Evolutionary conservation across 2,329 filamentous ascomycete genomes (phyloP).

Genomic region (Fusarium sp.): DNA sequence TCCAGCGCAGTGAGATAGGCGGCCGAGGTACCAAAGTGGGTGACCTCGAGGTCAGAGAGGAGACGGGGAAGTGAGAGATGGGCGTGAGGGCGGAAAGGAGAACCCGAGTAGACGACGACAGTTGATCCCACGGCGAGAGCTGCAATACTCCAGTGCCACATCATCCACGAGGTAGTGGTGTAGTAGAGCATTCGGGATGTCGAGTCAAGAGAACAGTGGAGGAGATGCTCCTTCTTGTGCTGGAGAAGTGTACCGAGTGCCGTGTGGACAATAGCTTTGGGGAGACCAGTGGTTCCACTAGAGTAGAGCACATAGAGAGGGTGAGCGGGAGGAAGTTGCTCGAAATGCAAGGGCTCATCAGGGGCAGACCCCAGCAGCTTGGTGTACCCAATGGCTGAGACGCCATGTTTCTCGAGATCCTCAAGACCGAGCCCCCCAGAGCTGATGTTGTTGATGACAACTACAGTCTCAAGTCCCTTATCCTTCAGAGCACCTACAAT

Average conservation of each 20-base stretch:
- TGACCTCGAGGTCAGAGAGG: constrained; percentile 82
- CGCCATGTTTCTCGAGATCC: constrained; percentile 51
- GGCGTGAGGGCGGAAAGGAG: constrained; percentile 82
- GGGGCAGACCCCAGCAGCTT: constrained; percentile 55
- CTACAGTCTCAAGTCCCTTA: constrained; percentile 71
- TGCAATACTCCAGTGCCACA: constrained; percentile 98
- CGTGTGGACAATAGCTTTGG: constrained; percentile 95
- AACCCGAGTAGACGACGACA: constrained; percentile 89
- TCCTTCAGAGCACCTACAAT: constrained; percentile 71
- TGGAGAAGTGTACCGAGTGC: constrained; percentile 90
- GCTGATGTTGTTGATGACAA: constrained; percentile 76
- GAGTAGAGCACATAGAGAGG: constrained; percentile 95
- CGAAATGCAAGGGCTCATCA: constrained; percentile 67
- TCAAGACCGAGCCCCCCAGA: constrained; percentile 54
- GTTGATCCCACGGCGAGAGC: constrained; percentile 84
- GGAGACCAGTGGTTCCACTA: constrained; percentile 84
- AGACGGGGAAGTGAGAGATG: constrained; percentile 84
- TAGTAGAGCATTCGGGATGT: constrained; percentile 87
- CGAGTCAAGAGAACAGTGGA: constrained; percentile 83
- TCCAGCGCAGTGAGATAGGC: constrained; percentile 94
- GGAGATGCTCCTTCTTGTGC: constrained; percentile 94
- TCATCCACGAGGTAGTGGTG: constrained; percentile 98
- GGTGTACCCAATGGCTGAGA: constrained; percentile 56
- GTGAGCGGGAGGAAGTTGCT: constrained; percentile 82
- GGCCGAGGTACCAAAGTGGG: constrained; percentile 93